Conservation (phyloP, 2,329 filamentous ascomycete species). For the Aspergillus carbonarius region DNA sequence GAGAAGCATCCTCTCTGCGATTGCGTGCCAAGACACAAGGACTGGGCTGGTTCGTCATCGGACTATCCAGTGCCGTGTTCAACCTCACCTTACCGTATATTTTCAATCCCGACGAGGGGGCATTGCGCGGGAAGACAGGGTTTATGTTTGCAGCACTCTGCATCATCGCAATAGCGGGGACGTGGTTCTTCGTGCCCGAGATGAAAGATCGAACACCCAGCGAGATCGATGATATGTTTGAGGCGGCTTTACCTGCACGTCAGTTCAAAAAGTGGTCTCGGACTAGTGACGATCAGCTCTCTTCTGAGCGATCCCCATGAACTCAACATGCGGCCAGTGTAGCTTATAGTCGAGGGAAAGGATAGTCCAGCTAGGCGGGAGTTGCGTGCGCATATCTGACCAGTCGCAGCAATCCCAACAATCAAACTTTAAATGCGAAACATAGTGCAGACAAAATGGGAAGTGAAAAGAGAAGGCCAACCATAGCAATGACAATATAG, state of each 20-base stretch:
- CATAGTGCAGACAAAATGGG: too few relatives aligned
- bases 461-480: too few relatives aligned
- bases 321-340: not conserved
- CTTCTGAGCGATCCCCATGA: not conserved
- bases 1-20: slow-evolving; percentile 36
- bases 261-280: slow-evolving; percentile 26
- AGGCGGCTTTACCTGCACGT: slow-evolving; percentile 20
- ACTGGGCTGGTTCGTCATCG: slow-evolving; percentile 44
- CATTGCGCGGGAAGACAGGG: slow-evolving; percentile 43
- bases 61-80: slow-evolving; percentile 44
- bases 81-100: slow-evolving; percentile 53
- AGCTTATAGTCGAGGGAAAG: not conserved
- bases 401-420: too few relatives aligned
- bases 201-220: slow-evolving; percentile 51
- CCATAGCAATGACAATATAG: too few relatives aligned
- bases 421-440: too few relatives aligned
- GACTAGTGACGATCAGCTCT: not conserved
- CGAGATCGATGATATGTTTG: slow-evolving; percentile 50
- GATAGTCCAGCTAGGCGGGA: not conserved
- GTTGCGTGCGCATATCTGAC: not conserved
- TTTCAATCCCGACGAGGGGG: slow-evolving; percentile 49
- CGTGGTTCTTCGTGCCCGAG: slow-evolving; percentile 53
- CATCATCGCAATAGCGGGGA: slow-evolving; percentile 30
- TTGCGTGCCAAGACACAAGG: slow-evolving; percentile 42
- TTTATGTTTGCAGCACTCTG: slow-evolving; percentile 43